A percentile compares a stretch with the other conserved stretches of the same genome.
Evolutionary conservation across 345 rosid species (phyloP).

Genomic region (Aethionema arabicum): DNA sequence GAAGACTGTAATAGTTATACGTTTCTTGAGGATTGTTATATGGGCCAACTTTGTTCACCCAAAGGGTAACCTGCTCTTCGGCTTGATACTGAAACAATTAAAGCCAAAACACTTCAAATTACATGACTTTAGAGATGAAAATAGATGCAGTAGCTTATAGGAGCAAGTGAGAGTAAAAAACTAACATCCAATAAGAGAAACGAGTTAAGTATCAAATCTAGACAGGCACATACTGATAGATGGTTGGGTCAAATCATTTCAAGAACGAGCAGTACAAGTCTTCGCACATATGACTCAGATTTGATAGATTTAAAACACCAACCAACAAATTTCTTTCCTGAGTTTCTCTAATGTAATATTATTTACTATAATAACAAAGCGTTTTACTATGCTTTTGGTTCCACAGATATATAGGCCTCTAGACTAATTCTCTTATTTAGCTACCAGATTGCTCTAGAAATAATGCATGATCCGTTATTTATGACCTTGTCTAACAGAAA

Average conservation of each 20-base stretch:
- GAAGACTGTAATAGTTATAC: conserved; percentile 97
- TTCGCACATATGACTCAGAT: too few species aligned
- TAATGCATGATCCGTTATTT: background rate
- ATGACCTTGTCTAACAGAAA: background rate
- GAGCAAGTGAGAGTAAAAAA: background rate
- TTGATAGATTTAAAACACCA: too few species aligned
- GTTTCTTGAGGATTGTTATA: conserved; percentile 99
- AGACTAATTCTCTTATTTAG: background rate
- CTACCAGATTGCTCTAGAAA: background rate
- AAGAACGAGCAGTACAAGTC: too few species aligned
- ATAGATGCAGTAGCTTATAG: background rate
- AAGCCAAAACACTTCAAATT: conserved; percentile 17
- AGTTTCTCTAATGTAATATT: background rate
- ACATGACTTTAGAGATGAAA: conserved; percentile 2
- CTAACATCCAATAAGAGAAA: background rate
- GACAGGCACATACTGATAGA: too few species aligned
- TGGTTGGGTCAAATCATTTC: too few species aligned
- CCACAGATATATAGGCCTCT: background rate
- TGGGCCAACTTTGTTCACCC: conserved; percentile 99
- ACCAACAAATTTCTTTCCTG: too few species aligned
- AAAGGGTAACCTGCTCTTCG: conserved; percentile 78
- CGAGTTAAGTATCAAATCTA: background rate
- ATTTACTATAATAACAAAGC: background rate
- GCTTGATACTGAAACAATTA: conserved; percentile 62
- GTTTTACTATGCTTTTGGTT: background rate